These are phyloP conservation scores for Helenozyma rhizophorensis DNA, from an alignment of 805 yeast species.

Conservation along the genomic window DNA sequence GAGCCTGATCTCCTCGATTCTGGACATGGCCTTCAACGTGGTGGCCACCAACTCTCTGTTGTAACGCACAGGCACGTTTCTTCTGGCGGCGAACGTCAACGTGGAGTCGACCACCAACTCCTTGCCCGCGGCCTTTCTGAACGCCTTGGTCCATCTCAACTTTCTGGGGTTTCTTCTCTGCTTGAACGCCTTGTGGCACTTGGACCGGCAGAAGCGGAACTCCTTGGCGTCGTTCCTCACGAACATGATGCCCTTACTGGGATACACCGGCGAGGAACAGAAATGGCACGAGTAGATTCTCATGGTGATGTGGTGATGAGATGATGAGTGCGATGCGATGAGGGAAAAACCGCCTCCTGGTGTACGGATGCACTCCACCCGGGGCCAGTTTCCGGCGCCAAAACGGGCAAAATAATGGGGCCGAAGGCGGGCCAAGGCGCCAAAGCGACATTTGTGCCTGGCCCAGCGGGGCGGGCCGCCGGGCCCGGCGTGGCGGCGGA, in stretches of 20 bases:
- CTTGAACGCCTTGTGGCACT: constrained; percentile 96
- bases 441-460: too few species aligned
- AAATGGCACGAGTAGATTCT: constrained; percentile 91
- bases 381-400: too few species aligned
- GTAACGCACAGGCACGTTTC: constrained; percentile 97
- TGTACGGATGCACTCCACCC: constrained; percentile 9
- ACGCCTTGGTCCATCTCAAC: constrained; percentile 97
- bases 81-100: constrained; percentile 91
- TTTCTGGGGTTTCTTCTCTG: constrained; percentile 98
- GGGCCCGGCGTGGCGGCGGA: too few species aligned
- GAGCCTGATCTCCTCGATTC: constrained; percentile 93
- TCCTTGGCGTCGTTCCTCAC: constrained; percentile 98
- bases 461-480: too few species aligned
- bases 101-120: constrained; percentile 97
- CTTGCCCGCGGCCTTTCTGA: constrained; percentile 98
- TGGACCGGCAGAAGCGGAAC: constrained; percentile 94
- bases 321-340: constrained; percentile 12
- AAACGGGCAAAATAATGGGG: too few species aligned
- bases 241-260: constrained; percentile 88
- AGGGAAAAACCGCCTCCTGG: constrained; percentile 11
- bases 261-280: constrained; percentile 93
- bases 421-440: too few species aligned
- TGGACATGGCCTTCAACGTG: constrained; percentile 90
- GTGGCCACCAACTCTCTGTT: constrained; percentile 94
- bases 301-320: constrained; percentile 40